These are phyloP conservation scores for Suillus bovinus DNA, from an alignment of 768 basidiomycete species.

Conservation along the genomic window DNA sequence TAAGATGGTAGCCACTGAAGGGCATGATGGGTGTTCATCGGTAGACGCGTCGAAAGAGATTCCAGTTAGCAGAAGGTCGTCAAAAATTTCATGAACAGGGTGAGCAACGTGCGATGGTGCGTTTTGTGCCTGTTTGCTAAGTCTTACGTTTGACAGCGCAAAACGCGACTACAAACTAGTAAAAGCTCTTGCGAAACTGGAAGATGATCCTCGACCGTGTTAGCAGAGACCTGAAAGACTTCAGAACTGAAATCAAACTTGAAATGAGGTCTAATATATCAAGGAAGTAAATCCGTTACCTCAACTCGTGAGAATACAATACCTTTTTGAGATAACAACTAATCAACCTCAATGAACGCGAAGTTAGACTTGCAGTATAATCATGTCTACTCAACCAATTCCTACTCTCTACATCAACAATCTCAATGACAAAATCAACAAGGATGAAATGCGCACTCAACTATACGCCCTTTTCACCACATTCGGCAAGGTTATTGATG, in stretches of 20 bases:
- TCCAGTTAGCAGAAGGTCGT: constrained; percentile 18
- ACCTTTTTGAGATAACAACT: constrained; percentile 16
- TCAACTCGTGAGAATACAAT: constrained; percentile 25
- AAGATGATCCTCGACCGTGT: constrained; percentile 10
- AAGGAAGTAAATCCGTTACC: neutral
- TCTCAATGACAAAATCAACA: constrained; percentile 90
- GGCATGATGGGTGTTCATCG: constrained; percentile 39
- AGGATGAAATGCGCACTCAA: constrained; percentile 81
- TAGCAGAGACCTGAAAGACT: neutral
- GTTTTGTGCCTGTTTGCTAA: constrained; percentile 35
- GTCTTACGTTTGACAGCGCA: constrained; percentile 26
- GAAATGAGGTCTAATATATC: neutral
- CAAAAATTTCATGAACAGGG: constrained; percentile 37
- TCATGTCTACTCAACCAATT: constrained; percentile 68
- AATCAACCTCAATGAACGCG: neutral
- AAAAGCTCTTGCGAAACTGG: constrained; percentile 4
- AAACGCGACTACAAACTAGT: constrained; percentile 27
- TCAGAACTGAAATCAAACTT: neutral
- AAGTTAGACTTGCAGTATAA: neutral
- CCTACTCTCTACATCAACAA: constrained; percentile 91
- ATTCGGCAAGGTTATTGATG: constrained; percentile 91
- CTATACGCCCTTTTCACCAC: constrained; percentile 90
- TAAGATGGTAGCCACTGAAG: constrained; percentile 50
- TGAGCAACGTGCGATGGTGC: constrained; percentile 14
- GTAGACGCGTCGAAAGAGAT: constrained; percentile 22